Evolutionary conservation across 2,329 filamentous ascomycete genomes (phyloP).

Genomic region (Aspergillus proliferans): DNA sequence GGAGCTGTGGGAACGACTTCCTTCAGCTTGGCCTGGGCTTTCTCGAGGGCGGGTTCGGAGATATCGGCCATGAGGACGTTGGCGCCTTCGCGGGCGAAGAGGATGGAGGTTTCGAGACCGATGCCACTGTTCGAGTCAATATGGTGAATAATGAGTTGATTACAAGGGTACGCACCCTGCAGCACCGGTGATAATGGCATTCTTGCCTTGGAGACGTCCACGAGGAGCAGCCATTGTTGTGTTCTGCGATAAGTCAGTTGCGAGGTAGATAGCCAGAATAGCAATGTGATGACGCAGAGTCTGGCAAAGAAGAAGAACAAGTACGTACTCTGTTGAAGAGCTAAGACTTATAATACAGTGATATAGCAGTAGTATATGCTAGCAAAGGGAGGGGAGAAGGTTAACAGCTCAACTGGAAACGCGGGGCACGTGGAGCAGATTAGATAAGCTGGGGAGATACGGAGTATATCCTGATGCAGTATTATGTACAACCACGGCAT

Average conservation of each 20-base stretch:
- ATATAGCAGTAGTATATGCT: no score
- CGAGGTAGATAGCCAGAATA: background rate
- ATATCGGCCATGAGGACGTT: conserved; percentile 81
- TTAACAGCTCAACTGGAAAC: background rate
- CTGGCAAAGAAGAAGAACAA: background rate
- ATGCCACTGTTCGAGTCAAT: conserved; percentile 57
- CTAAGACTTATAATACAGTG: background rate
- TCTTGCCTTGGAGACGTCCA: conserved; percentile 57
- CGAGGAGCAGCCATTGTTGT: background rate
- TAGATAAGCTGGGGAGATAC: background rate
- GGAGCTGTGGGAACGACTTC: conserved; percentile 55
- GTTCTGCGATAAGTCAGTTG: background rate
- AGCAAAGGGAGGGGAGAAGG: no score
- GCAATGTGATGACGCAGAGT: background rate
- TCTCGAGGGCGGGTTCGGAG: conserved; percentile 69
- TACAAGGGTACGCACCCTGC: conserved; percentile 59
- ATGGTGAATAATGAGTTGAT: background rate
- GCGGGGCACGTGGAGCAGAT: background rate
- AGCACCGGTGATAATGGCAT: conserved; percentile 73
- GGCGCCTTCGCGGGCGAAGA: conserved; percentile 84
- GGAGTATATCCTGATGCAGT: no score
- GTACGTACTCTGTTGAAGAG: background rate
- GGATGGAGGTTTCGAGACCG: conserved; percentile 82
- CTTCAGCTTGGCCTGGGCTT: conserved; percentile 67
- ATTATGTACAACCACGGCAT: no score